Evolutionary conservation across 768 basidiomycete genomes (phyloP).

Genomic region (Dacryopinax spathularia): DNA sequence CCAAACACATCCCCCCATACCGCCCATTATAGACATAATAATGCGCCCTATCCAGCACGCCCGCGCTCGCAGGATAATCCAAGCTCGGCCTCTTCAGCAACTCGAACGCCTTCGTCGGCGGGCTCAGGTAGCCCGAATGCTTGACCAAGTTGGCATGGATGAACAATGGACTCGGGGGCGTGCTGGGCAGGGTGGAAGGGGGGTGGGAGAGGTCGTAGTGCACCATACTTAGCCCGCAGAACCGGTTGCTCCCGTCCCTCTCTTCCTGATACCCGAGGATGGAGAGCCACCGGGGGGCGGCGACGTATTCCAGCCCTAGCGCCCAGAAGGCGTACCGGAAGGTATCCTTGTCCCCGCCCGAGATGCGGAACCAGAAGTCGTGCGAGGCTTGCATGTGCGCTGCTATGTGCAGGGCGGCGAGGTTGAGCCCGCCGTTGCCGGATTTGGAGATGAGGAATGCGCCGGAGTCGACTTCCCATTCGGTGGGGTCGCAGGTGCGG

Average conservation of each 20-base stretch:
- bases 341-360: constrained; percentile 20
- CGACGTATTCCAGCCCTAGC: constrained; percentile 21
- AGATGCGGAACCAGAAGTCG: constrained; percentile 30
- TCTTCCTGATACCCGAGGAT: constrained; percentile 7
- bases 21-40: not conserved
- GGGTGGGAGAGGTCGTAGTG: constrained; percentile 4
- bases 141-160: not conserved
- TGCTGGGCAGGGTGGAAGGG: not conserved
- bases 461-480: constrained; percentile 29
- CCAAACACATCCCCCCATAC: not conserved
- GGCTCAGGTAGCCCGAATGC: not conserved
- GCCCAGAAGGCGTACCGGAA: constrained; percentile 26
- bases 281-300: constrained; percentile 21
- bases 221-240: not conserved
- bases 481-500: constrained; percentile 20
- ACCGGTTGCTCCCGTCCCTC: not conserved
- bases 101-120: not conserved
- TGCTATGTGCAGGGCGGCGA: constrained; percentile 27
- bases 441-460: constrained; percentile 31
- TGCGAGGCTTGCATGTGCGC: constrained; percentile 24
- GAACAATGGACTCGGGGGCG: not conserved
- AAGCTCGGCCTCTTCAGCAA: not conserved
- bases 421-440: constrained; percentile 27
- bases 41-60: not conserved
- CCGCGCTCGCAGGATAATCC: not conserved